A percentile compares a stretch with the other conserved stretches of the same genome.
Conservation (phyloP, 169 alveolate species). For the Plasmodium knowlesi region DNA sequence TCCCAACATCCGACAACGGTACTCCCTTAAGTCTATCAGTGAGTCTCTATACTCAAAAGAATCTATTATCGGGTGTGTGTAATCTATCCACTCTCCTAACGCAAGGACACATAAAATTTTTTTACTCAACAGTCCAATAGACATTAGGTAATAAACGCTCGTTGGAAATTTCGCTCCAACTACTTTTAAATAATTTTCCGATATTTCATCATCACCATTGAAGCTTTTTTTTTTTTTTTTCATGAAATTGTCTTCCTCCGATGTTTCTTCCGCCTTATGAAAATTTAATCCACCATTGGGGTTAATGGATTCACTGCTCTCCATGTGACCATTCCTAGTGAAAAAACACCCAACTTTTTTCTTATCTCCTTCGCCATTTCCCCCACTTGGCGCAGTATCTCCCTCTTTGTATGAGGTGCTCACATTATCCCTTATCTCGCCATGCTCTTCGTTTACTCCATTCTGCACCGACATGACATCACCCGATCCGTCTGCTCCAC, state of each 20-base stretch:
- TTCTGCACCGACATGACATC: not conserved
- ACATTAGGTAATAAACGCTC: conserved; percentile 79
- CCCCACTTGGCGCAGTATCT: not conserved
- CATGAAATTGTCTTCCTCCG: not conserved
- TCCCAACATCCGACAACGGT: conserved; percentile 83
- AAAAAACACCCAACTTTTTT: not conserved
- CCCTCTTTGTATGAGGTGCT: not conserved
- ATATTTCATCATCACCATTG: conserved; percentile 19
- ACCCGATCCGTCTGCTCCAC: not conserved
- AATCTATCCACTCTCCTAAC: conserved; percentile 85
- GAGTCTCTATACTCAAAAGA: conserved; percentile 82
- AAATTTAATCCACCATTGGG: not conserved
- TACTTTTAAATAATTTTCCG: conserved; percentile 80
- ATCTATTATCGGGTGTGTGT: conserved; percentile 78
- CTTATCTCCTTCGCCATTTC: not conserved
- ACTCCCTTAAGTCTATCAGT: conserved; percentile 82
- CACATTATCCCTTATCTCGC: not conserved
- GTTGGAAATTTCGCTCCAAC: conserved; percentile 83
- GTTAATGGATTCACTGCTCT: not conserved
- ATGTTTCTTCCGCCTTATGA: not conserved
- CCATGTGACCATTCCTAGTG: not conserved
- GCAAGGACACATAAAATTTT: conserved; percentile 81
- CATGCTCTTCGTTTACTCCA: not conserved
- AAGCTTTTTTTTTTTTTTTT: not conserved
- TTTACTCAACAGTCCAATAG: conserved; percentile 79